Conservation (phyloP, 495 filamentous ascomycete species). For the Daldinia grandis region DNA sequence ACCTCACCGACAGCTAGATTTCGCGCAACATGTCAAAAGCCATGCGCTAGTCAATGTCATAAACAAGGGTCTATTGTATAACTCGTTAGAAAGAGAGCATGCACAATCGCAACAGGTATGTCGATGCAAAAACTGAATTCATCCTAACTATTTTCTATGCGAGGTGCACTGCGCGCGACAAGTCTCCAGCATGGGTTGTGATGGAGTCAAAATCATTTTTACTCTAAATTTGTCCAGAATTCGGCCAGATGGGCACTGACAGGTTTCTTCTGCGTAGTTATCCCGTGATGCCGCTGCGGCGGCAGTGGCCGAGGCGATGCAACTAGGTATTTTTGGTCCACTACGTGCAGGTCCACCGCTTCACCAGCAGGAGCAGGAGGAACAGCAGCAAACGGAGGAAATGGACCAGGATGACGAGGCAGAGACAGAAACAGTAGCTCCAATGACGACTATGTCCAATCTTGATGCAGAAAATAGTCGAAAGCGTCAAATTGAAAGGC, state of each 20-base stretch:
- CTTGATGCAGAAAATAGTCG: conserved; percentile 58
- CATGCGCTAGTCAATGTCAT: conserved; percentile 78
- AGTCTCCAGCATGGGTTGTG: conserved; percentile 37
- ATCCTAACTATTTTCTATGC: conserved; percentile 33
- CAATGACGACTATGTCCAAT: conserved; percentile 32
- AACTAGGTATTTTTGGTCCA: conserved; percentile 60
- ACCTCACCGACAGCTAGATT: conserved; percentile 74
- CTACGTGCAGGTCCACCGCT: conserved; percentile 49
- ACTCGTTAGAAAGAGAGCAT: conserved; percentile 69
- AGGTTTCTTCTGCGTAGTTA: conserved; percentile 53
- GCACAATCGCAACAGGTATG: conserved; percentile 65
- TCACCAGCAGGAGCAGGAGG: conserved; percentile 45
- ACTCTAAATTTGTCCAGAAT: conserved; percentile 40
- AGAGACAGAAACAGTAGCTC: conserved; percentile 40
- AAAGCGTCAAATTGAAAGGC: conserved; percentile 60
- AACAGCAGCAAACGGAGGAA: conserved; percentile 40
- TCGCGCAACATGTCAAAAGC: conserved; percentile 76
- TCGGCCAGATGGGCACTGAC: conserved; percentile 53
- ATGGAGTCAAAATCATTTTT: conserved; percentile 39
- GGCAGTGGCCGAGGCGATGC: conserved; percentile 54
- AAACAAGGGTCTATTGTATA: conserved; percentile 79
- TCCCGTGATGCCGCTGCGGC: conserved; percentile 51
- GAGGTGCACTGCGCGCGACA: conserved; percentile 37
- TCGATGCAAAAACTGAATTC: conserved; percentile 28
- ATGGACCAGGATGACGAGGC: conserved; percentile 50